Evolutionary conservation across 805 yeast species (phyloP).

Genomic region (Vanderwaltozyma yarrowii): DNA sequence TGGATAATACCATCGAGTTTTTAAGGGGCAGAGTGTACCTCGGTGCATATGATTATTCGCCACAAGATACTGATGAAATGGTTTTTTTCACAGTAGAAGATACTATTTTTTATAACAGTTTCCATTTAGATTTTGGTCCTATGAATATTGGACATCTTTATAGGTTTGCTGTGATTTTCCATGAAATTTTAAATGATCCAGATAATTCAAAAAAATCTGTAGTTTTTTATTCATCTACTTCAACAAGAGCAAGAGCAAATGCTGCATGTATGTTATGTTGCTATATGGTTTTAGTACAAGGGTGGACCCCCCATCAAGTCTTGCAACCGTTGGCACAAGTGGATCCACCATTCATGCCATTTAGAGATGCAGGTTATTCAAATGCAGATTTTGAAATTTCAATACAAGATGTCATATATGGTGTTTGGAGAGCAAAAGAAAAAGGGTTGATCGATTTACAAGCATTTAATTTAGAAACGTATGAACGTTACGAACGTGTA

Average conservation of each 20-base stretch:
- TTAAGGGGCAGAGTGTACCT: constrained; percentile 62
- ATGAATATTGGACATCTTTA: constrained; percentile 86
- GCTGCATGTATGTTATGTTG: constrained; percentile 92
- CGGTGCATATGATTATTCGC: constrained; percentile 77
- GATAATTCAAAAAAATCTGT: constrained; percentile 80
- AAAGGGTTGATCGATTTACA: constrained; percentile 80
- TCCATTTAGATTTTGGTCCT: constrained; percentile 95
- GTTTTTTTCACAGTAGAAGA: constrained; percentile 91
- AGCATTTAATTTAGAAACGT: constrained; percentile 67
- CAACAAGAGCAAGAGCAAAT: constrained; percentile 75
- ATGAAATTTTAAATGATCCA: constrained; percentile 80
- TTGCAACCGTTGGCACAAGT: constrained; percentile 87
- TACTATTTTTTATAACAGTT: constrained; percentile 84
- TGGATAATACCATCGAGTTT: constrained; percentile 30
- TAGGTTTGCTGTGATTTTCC: constrained; percentile 89
- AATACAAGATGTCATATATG: constrained; percentile 91
- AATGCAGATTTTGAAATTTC: constrained; percentile 89
- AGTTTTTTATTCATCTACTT: constrained; percentile 77
- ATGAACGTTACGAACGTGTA: constrained; percentile 88
- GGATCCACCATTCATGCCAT: constrained; percentile 88
- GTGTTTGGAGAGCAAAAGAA: constrained; percentile 96
- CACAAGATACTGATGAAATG: constrained; percentile 61
- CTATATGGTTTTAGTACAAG: constrained; percentile 88
- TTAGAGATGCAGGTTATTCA: constrained; percentile 96
- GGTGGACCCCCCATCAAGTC: constrained; percentile 98